A percentile compares a stretch with the other conserved stretches of the same genome.
Evolutionary conservation across 306 rosid genomes (phyloP).

Genomic region (Cicer judaicum): DNA sequence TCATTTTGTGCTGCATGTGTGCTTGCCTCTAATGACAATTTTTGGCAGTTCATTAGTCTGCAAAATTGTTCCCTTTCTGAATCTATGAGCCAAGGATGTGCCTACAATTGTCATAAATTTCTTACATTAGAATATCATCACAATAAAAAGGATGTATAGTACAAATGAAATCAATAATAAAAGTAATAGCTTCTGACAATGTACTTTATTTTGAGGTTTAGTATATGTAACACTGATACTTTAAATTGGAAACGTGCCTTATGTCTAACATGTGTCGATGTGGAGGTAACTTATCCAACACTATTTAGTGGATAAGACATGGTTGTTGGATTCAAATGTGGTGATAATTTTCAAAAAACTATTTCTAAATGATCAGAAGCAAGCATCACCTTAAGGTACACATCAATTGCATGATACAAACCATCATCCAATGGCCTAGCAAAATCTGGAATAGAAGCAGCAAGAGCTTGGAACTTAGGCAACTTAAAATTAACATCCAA

Average conservation of each 20-base stretch:
- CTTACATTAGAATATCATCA: conserved; percentile 29
- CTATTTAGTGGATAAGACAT: too few relatives aligned
- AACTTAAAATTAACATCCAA: conserved; percentile 82
- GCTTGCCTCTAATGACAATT: conserved; percentile 83
- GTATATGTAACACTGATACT: not conserved
- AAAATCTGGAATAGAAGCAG: conserved; percentile 77
- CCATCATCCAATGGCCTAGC: conserved; percentile 83
- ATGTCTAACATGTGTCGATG: not conserved
- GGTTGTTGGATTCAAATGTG: not conserved
- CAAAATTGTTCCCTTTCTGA: conserved; percentile 86
- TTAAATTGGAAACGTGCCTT: not conserved
- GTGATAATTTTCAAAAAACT: not conserved
- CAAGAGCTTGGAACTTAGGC: conserved; percentile 80
- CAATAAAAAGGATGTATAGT: not conserved
- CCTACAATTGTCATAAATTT: conserved; percentile 51
- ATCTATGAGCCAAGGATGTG: conserved; percentile 89
- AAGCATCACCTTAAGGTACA: conserved; percentile 72
- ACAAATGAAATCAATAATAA: not conserved
- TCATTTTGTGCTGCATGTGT: conserved; percentile 91
- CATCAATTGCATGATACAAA: conserved; percentile 83
- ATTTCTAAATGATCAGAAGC: not conserved
- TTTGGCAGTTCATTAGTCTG: conserved; percentile 82
- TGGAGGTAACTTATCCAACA: not conserved
- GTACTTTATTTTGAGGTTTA: too few relatives aligned
- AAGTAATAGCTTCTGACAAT: too few relatives aligned